phyloP scores from a whole-genome alignment of 148 eudicot species.

The Amaranthus hypochondriacus region DNA sequence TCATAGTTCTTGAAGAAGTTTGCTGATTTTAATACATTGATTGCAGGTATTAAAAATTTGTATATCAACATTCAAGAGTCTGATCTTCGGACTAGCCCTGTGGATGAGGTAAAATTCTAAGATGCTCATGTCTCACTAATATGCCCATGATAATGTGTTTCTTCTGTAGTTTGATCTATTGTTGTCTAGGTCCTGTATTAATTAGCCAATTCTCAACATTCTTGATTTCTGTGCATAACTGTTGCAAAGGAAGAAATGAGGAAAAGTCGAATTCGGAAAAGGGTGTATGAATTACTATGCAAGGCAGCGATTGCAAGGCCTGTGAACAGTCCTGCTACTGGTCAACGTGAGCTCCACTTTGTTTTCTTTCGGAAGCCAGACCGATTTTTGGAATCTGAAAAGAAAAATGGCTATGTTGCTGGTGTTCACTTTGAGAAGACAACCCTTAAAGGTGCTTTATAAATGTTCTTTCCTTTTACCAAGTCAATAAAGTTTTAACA shows the following conservation, averaged over 20 bases:
- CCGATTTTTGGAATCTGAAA: conserved; percentile 50
- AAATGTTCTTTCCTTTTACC: background rate
- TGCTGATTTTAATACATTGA: background rate
- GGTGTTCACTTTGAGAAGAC: conserved; percentile 80
- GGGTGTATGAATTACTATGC: conserved; percentile 74
- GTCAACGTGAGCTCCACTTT: conserved; percentile 90
- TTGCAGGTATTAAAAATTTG: conserved; percentile 65
- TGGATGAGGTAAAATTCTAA: conserved; percentile 64
- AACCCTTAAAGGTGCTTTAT: conserved; percentile 59
- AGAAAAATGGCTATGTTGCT: conserved; percentile 53
- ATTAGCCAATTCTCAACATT: background rate
- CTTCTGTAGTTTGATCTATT: background rate
- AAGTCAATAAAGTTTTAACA: background rate
- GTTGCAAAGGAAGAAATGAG: conserved; percentile 84
- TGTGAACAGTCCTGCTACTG: conserved; percentile 26
- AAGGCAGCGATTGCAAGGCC: conserved; percentile 57
- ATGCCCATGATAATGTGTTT: background rate
- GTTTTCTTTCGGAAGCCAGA: conserved; percentile 81
- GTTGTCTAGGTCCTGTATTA: background rate
- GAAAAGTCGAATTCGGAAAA: conserved; percentile 65
- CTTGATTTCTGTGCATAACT: conserved; percentile 3
- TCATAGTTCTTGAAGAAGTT: background rate
- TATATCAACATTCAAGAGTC: conserved; percentile 54
- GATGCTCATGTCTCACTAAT: background rate
- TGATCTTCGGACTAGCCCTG: conserved; percentile 63